phyloP scores from a whole-genome alignment of 305 asterid genomes.

The Fraxinus nigra region DNA sequence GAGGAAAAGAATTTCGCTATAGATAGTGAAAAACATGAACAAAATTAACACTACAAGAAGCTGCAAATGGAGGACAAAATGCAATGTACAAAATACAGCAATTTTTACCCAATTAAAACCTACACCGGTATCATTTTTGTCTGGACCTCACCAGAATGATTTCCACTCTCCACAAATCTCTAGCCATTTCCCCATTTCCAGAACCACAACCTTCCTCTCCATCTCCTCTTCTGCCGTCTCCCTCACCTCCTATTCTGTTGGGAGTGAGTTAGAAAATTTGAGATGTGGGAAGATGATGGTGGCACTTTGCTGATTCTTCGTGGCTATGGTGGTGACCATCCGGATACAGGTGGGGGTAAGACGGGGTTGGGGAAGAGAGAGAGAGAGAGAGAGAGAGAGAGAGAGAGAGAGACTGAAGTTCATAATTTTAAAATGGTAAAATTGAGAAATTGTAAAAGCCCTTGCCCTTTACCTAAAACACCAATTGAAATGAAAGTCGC shows the following conservation, averaged over 20 bases:
- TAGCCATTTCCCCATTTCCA: neutral
- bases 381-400: neutral
- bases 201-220: neutral
- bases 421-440: neutral
- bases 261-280: neutral
- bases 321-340: neutral
- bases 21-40: neutral
- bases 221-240: neutral
- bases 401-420: neutral
- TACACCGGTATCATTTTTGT: neutral
- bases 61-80: neutral
- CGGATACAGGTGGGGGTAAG: neutral
- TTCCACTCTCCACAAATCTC: neutral
- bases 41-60: conserved; percentile 7
- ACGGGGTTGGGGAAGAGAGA: neutral
- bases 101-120: neutral
- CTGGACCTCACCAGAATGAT: neutral
- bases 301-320: neutral
- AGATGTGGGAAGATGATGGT: neutral
- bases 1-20: neutral
- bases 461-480: neutral
- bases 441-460: neutral
- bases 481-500: neutral
- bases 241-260: neutral
- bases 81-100: neutral